These are phyloP conservation scores for Didymosphaeria variabile DNA, from an alignment of 2,329 filamentous ascomycete genomes.

Conservation along the genomic window DNA sequence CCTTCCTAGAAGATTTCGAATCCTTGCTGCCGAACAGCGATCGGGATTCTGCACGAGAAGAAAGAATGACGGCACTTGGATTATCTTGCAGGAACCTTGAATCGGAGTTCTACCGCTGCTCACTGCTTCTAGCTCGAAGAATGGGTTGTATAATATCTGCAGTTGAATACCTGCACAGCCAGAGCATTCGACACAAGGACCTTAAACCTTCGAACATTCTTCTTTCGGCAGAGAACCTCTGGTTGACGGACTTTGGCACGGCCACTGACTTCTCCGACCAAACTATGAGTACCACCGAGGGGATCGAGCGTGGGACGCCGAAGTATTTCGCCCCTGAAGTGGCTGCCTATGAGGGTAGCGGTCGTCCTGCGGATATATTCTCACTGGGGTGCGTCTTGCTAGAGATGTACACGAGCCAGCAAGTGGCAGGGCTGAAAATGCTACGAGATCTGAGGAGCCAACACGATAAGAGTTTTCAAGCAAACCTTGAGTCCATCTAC, in stretches of 20 bases:
- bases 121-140: neutral
- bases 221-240: slow-evolving; percentile 23
- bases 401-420: slow-evolving; percentile 21
- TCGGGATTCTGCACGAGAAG: neutral
- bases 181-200: slow-evolving; percentile 35
- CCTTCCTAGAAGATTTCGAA: slow-evolving; percentile 27
- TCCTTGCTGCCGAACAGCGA: neutral
- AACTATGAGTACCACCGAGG: slow-evolving; percentile 28
- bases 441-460: slow-evolving; percentile 1
- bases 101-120: too few species aligned
- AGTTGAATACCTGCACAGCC: slow-evolving; percentile 31
- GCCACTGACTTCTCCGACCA: slow-evolving; percentile 31
- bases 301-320: slow-evolving; percentile 29
- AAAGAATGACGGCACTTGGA: slow-evolving; percentile 8
- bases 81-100: too few species aligned
- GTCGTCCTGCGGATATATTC: slow-evolving; percentile 33
- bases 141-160: slow-evolving; percentile 25
- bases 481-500: slow-evolving; percentile 8
- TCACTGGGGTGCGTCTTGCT: slow-evolving; percentile 31
- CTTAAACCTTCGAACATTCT: slow-evolving; percentile 34
- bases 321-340: slow-evolving; percentile 38
- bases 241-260: slow-evolving; percentile 36
- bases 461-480: slow-evolving; percentile 17
- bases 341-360: slow-evolving; percentile 21
- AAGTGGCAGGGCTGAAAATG: neutral